Base-by-base conservation (phyloP, 192 early-diverging fungal genomes). In the Rhizoclosmatium globosum region DNA sequence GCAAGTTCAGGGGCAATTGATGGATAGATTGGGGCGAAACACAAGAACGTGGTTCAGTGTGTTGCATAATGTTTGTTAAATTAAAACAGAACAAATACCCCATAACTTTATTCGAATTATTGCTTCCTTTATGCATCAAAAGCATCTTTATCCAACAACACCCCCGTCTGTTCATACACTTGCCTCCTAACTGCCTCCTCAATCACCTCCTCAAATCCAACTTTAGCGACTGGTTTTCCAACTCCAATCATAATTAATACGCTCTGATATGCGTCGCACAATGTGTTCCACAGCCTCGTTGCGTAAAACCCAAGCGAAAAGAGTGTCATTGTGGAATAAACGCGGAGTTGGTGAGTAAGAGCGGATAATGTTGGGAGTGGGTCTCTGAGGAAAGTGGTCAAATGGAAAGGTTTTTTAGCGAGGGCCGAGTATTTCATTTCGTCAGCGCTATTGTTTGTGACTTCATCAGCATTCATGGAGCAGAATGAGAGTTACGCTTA, bases 91-190 rank as follows among this genome's bases (percentile, higher is more conserved):
- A 31, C 31, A 31, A 31, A 31, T 31, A 31, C 31, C 31, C 31
- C 31, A 31, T 31, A 31, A 31, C 31, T 31, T 31, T 31, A 31
- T 31, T 53, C 50, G 17, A 53, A 53, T 53, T 13, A 7, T 53
- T 17, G 9, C 50, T 53, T 7, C 0, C 50, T 43, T 68, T 86
- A 95, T 7, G 89, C 93, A 48, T 90, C 92, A 86, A 97, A 95
- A 17, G 93, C 83, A 4, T 82, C 85, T 9, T 92, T 89, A 79
- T 96, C 94, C 43, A 98, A 84, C 58, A 85, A 84, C 70, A 95
- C 90, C 15, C 96, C 96, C 64, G 93, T 92, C 81, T 93, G 88
- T 65, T 87, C 82, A 77, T 95, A 91, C 41, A 96, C 77, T 42
- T 86, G 82, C 15, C 84, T 77, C 68, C 90, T 90, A 86, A 95